phyloP scores from a whole-genome alignment of 768 basidiomycete species.

The Tephrocybe sp. region DNA sequence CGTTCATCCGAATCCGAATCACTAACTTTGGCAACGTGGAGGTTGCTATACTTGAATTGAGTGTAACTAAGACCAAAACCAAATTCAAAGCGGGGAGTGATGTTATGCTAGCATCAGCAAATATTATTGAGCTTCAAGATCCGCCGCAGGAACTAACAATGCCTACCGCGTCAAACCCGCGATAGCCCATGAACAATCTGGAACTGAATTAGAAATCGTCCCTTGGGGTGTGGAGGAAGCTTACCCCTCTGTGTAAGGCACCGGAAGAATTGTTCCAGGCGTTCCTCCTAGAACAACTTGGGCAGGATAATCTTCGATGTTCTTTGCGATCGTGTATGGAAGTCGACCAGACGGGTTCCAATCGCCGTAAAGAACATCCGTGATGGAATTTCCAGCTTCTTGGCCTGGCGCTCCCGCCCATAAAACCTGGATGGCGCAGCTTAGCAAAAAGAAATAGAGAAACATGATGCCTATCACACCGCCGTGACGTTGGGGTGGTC shows the following conservation, averaged over 20 bases:
- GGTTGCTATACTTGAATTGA: constrained; percentile 66
- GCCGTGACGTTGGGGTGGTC: constrained; percentile 73
- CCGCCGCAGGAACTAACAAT: no score
- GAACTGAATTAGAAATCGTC: constrained; percentile 17
- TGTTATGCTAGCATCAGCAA: constrained; percentile 47
- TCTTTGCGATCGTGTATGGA: constrained; percentile 76
- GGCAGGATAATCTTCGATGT: constrained; percentile 55
- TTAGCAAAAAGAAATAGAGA: background rate
- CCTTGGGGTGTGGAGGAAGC: constrained; percentile 3
- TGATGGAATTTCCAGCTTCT: constrained; percentile 68
- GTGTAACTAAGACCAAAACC: constrained; percentile 91
- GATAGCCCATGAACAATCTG: constrained; percentile 69
- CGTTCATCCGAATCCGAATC: constrained; percentile 35
- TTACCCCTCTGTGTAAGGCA: constrained; percentile 60
- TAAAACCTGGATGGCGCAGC: constrained; percentile 38
- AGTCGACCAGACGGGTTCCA: constrained; percentile 69
- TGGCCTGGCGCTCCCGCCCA: constrained; percentile 70
- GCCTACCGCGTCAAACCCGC: constrained; percentile 66
- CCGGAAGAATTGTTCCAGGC: constrained; percentile 39
- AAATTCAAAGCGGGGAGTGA: constrained; percentile 83
- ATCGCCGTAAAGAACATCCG: constrained; percentile 68
- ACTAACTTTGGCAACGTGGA: constrained; percentile 47
- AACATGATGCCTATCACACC: no score
- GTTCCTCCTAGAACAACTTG: constrained; percentile 40
- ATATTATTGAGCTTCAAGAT: no score